A percentile compares a stretch with the other conserved stretches of the same genome.
Conservation (phyloP, 345 rosid species). For the Zanthoxylum bungeanum region DNA sequence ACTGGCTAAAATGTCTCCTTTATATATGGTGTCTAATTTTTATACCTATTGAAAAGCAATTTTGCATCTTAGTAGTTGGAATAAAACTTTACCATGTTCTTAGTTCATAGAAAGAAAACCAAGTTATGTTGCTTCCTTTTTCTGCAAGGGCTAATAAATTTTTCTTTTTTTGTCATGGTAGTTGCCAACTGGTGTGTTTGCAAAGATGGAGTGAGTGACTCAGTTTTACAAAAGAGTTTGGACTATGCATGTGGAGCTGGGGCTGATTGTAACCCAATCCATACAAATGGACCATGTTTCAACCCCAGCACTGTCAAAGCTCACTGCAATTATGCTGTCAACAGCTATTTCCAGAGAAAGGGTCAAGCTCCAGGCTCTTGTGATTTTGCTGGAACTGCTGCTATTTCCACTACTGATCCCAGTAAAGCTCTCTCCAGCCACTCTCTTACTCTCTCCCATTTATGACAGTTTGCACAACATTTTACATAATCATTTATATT, state of each 20-base stretch:
- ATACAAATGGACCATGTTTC: slow-evolving; percentile 56
- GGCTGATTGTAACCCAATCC: slow-evolving; percentile 76
- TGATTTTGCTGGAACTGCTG: slow-evolving; percentile 75
- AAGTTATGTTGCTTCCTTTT: neutral
- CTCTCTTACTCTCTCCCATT: too few species aligned
- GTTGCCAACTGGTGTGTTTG: slow-evolving; percentile 85
- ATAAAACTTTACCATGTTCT: neutral
- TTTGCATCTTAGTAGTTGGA: neutral
- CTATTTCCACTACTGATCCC: slow-evolving; percentile 47
- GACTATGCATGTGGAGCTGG: slow-evolving; percentile 97
- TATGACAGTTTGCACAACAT: too few species aligned
- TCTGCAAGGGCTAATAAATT: neutral
- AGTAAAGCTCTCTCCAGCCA: slow-evolving; percentile 31
- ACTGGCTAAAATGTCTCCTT: neutral
- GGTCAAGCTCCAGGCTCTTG: slow-evolving; percentile 69
- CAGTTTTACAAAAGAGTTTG: slow-evolving; percentile 58
- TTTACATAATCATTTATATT: too few species aligned
- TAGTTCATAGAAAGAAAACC: neutral
- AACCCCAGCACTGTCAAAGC: slow-evolving; percentile 68
- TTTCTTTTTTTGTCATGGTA: neutral
- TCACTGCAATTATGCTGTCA: slow-evolving; percentile 85
- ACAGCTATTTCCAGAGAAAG: slow-evolving; percentile 84
- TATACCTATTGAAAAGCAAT: neutral
- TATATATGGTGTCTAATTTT: neutral
- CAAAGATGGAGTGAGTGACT: slow-evolving; percentile 51